These are phyloP conservation scores for Globisporangium camurandrum DNA, from an alignment of 352 stramenopile species.

Conservation along the genomic window DNA sequence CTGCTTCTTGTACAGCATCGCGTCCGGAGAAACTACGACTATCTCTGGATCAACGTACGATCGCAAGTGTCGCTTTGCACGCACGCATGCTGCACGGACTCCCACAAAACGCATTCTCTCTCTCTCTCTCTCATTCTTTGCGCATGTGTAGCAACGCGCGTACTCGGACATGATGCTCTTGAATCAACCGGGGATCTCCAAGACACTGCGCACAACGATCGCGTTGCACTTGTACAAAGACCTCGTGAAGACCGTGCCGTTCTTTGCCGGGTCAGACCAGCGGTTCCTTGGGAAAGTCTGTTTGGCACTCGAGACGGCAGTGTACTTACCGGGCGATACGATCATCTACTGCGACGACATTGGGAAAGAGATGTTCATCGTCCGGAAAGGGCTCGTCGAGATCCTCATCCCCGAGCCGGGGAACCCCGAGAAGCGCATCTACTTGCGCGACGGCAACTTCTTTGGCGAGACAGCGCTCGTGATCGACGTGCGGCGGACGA, in stretches of 20 bases:
- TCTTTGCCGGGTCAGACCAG: slow-evolving; percentile 67
- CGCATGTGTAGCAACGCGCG: slow-evolving; percentile 47
- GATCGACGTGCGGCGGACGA: slow-evolving; percentile 71
- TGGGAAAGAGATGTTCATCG: slow-evolving; percentile 84
- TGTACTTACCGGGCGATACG: slow-evolving; percentile 68
- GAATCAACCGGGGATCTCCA: slow-evolving; percentile 73
- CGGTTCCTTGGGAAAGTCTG: slow-evolving; percentile 76
- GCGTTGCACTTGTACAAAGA: slow-evolving; percentile 78
- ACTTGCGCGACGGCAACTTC: slow-evolving; percentile 69
- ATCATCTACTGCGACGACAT: slow-evolving; percentile 82
- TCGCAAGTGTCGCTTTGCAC: background rate
- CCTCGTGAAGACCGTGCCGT: slow-evolving; percentile 67
- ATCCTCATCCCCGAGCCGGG: slow-evolving; percentile 50
- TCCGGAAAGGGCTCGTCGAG: slow-evolving; percentile 76
- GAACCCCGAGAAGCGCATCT: slow-evolving; percentile 53
- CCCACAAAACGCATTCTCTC: too few species aligned
- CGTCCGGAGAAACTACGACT: slow-evolving; percentile 76
- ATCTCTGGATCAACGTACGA: slow-evolving; percentile 78
- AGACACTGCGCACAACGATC: slow-evolving; percentile 67
- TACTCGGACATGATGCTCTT: slow-evolving; percentile 84
- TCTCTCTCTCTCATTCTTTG: background rate
- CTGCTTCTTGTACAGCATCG: slow-evolving; percentile 32
- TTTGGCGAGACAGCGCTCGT: slow-evolving; percentile 73
- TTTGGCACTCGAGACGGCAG: slow-evolving; percentile 64
- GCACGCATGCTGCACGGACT: background rate